Conservation (phyloP, 108 stramenopile species). For the Nitzschia sp. region DNA sequence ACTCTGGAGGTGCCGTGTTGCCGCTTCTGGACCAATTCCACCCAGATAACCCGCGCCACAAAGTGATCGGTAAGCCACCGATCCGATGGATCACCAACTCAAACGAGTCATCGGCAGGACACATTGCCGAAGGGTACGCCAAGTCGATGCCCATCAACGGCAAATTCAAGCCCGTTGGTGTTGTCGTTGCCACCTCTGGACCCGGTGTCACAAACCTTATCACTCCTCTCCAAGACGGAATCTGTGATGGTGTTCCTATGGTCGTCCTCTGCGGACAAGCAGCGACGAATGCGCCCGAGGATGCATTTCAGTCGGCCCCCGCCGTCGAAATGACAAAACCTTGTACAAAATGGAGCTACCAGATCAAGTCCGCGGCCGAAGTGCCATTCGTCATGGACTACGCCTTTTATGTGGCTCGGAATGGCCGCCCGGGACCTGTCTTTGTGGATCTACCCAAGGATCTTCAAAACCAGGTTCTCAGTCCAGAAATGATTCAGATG, state of each 20-base stretch:
- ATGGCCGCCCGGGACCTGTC: conserved; percentile 93
- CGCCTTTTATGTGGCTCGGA: conserved; percentile 84
- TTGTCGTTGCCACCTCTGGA: conserved; percentile 90
- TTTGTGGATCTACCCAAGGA: conserved; percentile 93
- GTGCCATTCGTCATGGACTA: conserved; percentile 90
- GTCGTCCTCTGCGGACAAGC: conserved; percentile 90
- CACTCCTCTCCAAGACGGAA: conserved; percentile 86
- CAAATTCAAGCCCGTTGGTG: conserved; percentile 75
- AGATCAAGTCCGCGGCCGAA: conserved; percentile 87
- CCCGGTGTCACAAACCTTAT: conserved; percentile 92
- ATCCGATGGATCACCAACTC: conserved; percentile 93
- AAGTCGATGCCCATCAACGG: conserved; percentile 66
- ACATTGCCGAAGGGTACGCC: conserved; percentile 91
- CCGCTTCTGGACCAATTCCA: conserved; percentile 91
- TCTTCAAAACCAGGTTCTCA: conserved; percentile 85
- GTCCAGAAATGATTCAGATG: conserved; percentile 53
- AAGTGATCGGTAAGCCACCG: conserved; percentile 30
- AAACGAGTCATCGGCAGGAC: conserved; percentile 81
- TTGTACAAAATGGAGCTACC: conserved; percentile 89
- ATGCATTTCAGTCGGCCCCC: conserved; percentile 86
- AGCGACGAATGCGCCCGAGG: conserved; percentile 76
- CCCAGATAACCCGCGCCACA: conserved; percentile 73
- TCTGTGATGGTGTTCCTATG: conserved; percentile 90
- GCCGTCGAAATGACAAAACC: conserved; percentile 86
- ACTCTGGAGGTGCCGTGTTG: conserved; percentile 90